Conservation (phyloP, 331 rosid genomes). For the Rhamnella rubrinervis region DNA sequence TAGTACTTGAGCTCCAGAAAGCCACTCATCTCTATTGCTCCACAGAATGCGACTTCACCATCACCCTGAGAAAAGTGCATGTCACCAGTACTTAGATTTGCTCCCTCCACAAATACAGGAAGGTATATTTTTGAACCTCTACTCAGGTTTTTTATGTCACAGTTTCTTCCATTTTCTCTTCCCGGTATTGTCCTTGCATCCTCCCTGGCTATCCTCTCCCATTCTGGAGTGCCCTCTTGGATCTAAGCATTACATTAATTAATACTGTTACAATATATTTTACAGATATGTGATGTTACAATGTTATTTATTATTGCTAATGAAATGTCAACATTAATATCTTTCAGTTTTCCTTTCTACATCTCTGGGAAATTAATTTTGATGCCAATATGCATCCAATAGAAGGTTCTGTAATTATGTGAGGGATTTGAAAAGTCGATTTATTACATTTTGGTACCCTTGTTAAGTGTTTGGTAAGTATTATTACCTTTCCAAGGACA, state of each 20-base stretch:
- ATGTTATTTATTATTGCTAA: too few relatives aligned
- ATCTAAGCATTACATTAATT: slow-evolving; percentile 39
- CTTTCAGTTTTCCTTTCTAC: background rate
- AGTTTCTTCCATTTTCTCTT: slow-evolving; percentile 94
- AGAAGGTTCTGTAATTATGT: too few relatives aligned
- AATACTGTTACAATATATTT: background rate
- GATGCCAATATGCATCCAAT: too few relatives aligned
- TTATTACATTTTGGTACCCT: background rate
- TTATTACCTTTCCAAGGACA: slow-evolving; percentile 67
- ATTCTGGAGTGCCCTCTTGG: slow-evolving; percentile 52
- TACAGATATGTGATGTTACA: background rate
- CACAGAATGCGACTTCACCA: slow-evolving; percentile 86
- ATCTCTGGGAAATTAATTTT: background rate
- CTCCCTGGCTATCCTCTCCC: slow-evolving; percentile 82
- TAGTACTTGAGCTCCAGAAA: slow-evolving; percentile 82
- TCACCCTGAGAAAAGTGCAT: slow-evolving; percentile 97
- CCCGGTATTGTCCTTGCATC: slow-evolving; percentile 98
- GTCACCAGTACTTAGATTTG: slow-evolving; percentile 91
- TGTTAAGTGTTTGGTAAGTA: background rate
- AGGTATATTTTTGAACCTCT: slow-evolving; percentile 85
- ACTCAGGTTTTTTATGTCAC: slow-evolving; percentile 88
- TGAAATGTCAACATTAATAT: too few relatives aligned
- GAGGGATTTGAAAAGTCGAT: background rate
- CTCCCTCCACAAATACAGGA: slow-evolving; percentile 92
- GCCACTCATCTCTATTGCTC: slow-evolving; percentile 98